These are phyloP conservation scores for Lodderomyces orthopsilosis DNA, from an alignment of 1,139 yeast genomes.

Conservation along the genomic window DNA sequence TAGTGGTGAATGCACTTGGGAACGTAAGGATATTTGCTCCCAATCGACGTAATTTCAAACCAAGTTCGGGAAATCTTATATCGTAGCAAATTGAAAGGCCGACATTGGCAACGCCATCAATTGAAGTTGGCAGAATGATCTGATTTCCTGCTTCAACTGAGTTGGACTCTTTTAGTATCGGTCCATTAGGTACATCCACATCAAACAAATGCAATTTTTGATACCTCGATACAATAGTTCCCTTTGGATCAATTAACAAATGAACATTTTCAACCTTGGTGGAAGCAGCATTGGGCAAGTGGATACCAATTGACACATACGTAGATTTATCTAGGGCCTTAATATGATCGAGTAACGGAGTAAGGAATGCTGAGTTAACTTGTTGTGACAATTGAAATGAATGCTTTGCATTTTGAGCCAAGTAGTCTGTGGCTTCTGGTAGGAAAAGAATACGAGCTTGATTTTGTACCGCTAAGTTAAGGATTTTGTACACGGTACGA, in stretches of 20 bases:
- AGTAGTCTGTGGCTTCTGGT: slow-evolving; percentile 92
- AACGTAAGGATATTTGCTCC: slow-evolving; percentile 81
- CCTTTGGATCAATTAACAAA: slow-evolving; percentile 64
- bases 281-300: slow-evolving; percentile 56
- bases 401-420: slow-evolving; percentile 67
- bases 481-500: slow-evolving; percentile 51
- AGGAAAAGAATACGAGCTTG: slow-evolving; percentile 70
- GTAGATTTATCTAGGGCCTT: slow-evolving; percentile 21
- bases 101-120: slow-evolving; percentile 54
- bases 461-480: slow-evolving; percentile 56
- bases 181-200: slow-evolving; percentile 75
- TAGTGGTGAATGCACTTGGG: slow-evolving; percentile 91
- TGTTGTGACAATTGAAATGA: slow-evolving; percentile 57
- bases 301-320: slow-evolving; percentile 64
- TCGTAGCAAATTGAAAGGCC: slow-evolving; percentile 87
- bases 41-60: slow-evolving; percentile 55
- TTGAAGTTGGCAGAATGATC: slow-evolving; percentile 51
- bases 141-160: slow-evolving; percentile 77
- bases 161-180: slow-evolving; percentile 68
- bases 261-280: slow-evolving; percentile 61
- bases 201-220: slow-evolving; percentile 89
- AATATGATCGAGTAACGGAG: slow-evolving; percentile 49
- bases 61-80: slow-evolving; percentile 82
- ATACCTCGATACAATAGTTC: slow-evolving; percentile 64
- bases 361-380: slow-evolving; percentile 51